phyloP scores from a whole-genome alignment of 106 monocot species.

The Xerophyta viscosa region DNA sequence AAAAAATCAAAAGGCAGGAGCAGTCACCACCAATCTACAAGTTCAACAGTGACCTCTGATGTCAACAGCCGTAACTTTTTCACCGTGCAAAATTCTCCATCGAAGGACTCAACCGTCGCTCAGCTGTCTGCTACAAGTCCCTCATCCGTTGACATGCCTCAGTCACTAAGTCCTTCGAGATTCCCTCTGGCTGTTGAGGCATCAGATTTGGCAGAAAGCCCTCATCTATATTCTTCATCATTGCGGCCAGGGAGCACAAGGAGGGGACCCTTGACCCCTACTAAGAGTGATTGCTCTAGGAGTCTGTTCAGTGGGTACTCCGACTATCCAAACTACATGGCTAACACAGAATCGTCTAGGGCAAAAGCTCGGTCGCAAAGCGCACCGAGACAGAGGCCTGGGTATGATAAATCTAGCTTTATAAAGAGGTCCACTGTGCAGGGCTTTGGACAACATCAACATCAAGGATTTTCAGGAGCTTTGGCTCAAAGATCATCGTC shows the following conservation, averaged over 20 bases:
- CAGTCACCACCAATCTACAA: slow-evolving; percentile 18
- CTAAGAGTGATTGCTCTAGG: slow-evolving; percentile 55
- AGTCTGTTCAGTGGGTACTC: slow-evolving; percentile 51
- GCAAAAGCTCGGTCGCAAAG: slow-evolving; percentile 70
- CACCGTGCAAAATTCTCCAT: slow-evolving; percentile 37
- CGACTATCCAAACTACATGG: slow-evolving; percentile 83
- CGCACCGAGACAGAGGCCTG: slow-evolving; percentile 76
- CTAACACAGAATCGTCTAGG: slow-evolving; percentile 70
- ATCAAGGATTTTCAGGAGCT: background rate
- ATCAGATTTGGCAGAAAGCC: slow-evolving; percentile 33
- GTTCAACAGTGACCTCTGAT: slow-evolving; percentile 34
- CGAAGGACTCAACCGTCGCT: slow-evolving; percentile 42
- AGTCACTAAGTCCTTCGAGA: slow-evolving; percentile 24
- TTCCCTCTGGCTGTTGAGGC: slow-evolving; percentile 14
- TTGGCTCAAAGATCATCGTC: slow-evolving; percentile 14
- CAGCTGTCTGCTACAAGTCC: slow-evolving; percentile 46
- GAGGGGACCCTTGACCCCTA: slow-evolving; percentile 46
- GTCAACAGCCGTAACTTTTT: slow-evolving; percentile 37
- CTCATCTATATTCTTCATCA: slow-evolving; percentile 43
- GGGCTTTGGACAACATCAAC: background rate
- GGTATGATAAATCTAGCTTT: slow-evolving; percentile 41
- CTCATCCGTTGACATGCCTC: slow-evolving; percentile 40
- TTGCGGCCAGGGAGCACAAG: slow-evolving; percentile 46
- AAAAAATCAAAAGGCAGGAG: slow-evolving; percentile 14
- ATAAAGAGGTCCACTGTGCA: slow-evolving; percentile 12